Evolutionary conservation across 1,284 basidiomycete species (phyloP).

Genomic region (Ceratobasidium sp.): DNA sequence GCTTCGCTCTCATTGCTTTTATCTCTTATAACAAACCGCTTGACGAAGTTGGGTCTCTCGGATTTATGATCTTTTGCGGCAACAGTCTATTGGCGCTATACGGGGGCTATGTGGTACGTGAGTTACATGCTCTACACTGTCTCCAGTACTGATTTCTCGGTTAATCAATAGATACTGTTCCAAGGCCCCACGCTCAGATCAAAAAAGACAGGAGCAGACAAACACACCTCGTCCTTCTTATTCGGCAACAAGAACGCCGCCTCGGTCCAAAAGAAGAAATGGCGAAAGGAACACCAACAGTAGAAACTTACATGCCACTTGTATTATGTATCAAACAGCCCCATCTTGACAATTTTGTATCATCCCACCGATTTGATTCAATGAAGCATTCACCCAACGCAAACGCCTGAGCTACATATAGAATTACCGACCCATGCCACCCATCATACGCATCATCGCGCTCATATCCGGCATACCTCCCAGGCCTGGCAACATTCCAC

Average conservation of each 20-base stretch:
- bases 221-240: constrained; percentile 76
- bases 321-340: background rate
- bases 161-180: constrained; percentile 64
- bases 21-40: constrained; percentile 62
- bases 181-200: constrained; percentile 63
- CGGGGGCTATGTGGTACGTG: constrained; percentile 74
- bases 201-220: constrained; percentile 78
- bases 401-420: background rate
- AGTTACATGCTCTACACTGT: constrained; percentile 36
- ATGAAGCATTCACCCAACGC: background rate
- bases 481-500: constrained; percentile 49
- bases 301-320: background rate
- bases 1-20: constrained; percentile 63
- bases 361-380: background rate
- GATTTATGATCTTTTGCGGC: constrained; percentile 59
- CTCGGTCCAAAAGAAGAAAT: constrained; percentile 70
- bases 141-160: background rate
- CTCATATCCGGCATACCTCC: constrained; percentile 41
- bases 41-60: constrained; percentile 59
- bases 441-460: constrained; percentile 54
- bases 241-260: constrained; percentile 78
- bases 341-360: background rate
- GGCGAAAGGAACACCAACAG: constrained; percentile 54
- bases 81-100: constrained; percentile 63
- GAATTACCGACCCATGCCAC: constrained; percentile 56